Percentiles rank a stretch among this genome's conserved stretches.
Evolutionary conservation across 2,329 filamentous ascomycete species (phyloP).

Genomic region (Helotiales sp.): DNA sequence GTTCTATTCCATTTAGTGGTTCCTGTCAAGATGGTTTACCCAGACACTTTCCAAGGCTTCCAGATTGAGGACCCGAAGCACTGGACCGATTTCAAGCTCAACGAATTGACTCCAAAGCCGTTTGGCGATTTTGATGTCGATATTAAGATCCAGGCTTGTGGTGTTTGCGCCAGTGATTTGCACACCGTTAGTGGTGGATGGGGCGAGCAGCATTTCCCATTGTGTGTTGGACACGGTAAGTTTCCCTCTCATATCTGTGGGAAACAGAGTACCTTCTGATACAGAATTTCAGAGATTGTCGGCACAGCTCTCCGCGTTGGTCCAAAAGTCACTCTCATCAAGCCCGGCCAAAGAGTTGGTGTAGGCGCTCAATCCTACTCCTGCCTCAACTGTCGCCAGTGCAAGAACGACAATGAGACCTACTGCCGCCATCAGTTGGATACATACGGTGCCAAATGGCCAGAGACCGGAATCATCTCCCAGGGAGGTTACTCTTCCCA

Average conservation of each 20-base stretch:
- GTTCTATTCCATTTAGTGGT: not conserved
- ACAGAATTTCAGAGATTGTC: constrained; percentile 60
- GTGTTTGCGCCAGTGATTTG: constrained; percentile 74
- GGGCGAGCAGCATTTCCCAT: constrained; percentile 55
- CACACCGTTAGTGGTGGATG: constrained; percentile 69
- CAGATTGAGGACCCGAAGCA: constrained; percentile 51
- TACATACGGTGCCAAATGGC: constrained; percentile 56
- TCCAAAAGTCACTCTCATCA: constrained; percentile 62
- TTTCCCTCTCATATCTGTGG: not conserved
- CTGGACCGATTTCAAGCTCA: constrained; percentile 43
- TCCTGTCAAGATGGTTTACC: constrained; percentile 46
- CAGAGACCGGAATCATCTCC: constrained; percentile 63
- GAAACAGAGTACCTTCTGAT: not conserved
- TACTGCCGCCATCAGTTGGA: constrained; percentile 57
- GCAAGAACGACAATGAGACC: constrained; percentile 60
- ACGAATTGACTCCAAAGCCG: constrained; percentile 78
- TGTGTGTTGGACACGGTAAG: constrained; percentile 56
- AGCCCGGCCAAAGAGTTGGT: constrained; percentile 58
- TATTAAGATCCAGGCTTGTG: constrained; percentile 82
- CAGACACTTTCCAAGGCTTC: constrained; percentile 66
- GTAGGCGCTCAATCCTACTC: constrained; percentile 60
- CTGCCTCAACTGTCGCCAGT: constrained; percentile 59
- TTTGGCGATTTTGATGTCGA: constrained; percentile 89
- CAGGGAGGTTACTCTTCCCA: constrained; percentile 72
- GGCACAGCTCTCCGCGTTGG: constrained; percentile 72